Evolutionary conservation across 495 filamentous ascomycete species (phyloP).

Genomic region (Lasiosphaeria ovina): DNA sequence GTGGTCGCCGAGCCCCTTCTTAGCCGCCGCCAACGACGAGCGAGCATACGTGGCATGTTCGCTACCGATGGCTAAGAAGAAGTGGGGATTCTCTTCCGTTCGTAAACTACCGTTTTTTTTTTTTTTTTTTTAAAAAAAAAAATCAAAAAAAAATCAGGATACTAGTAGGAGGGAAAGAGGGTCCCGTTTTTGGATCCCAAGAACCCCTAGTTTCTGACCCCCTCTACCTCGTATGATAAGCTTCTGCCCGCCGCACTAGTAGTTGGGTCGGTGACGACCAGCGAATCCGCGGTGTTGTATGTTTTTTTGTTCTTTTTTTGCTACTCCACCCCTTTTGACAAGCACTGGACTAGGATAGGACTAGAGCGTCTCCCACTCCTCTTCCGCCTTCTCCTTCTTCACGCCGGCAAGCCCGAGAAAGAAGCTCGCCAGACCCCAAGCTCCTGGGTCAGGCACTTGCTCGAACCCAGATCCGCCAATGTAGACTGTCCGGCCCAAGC

Average conservation of each 20-base stretch:
- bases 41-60: too few relatives aligned
- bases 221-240: too few relatives aligned
- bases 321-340: background rate
- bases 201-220: too few relatives aligned
- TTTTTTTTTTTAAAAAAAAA: too few relatives aligned
- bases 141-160: too few relatives aligned
- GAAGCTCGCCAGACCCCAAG: conserved; percentile 78
- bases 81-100: too few relatives aligned
- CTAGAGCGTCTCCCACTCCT: conserved; percentile 36
- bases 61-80: too few relatives aligned
- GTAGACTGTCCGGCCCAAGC: conserved; percentile 85
- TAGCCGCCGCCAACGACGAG: background rate
- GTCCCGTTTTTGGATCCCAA: too few relatives aligned
- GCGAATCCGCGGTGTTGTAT: conserved; percentile 45
- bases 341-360: background rate
- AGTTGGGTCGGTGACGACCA: conserved; percentile 40
- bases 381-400: conserved; percentile 22
- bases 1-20: background rate
- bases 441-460: conserved; percentile 88
- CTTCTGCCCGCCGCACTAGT: conserved; percentile 27
- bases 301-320: conserved; percentile 14
- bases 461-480: conserved; percentile 79
- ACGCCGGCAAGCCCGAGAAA: conserved; percentile 67
- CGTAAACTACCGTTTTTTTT: too few relatives aligned
- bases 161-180: too few relatives aligned